phyloP scores from a whole-genome alignment of 768 basidiomycete genomes.

The Suillus placidus region DNA sequence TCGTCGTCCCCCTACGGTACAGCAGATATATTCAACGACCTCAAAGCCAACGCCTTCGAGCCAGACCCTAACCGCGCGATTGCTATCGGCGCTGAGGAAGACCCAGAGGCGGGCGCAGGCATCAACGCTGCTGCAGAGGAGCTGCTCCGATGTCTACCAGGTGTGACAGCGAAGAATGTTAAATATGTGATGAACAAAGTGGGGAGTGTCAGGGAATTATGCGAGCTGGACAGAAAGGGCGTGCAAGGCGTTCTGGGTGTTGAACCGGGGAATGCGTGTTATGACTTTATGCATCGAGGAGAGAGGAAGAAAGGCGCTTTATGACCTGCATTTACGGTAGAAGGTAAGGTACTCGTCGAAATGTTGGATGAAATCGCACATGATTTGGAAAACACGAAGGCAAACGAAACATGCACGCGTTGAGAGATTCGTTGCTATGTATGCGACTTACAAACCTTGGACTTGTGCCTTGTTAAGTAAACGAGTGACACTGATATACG shows the following conservation, averaged over 20 bases:
- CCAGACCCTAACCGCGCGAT: slow-evolving; percentile 81
- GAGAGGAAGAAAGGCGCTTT: slow-evolving; percentile 35
- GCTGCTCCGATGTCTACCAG: slow-evolving; percentile 79
- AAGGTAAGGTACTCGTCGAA: slow-evolving; percentile 20
- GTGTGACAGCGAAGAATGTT: slow-evolving; percentile 82
- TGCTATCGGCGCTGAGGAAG: slow-evolving; percentile 78
- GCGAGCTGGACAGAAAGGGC: slow-evolving; percentile 57
- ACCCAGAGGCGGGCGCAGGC: slow-evolving; percentile 64
- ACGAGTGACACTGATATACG: background rate
- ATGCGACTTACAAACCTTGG: background rate
- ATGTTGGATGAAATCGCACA: slow-evolving; percentile 15
- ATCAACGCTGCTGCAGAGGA: slow-evolving; percentile 82
- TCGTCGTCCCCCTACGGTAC: slow-evolving; percentile 94
- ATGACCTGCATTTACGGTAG: background rate
- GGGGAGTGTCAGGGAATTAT: slow-evolving; percentile 74
- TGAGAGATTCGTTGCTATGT: background rate
- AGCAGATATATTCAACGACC: slow-evolving; percentile 88
- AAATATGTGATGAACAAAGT: slow-evolving; percentile 84
- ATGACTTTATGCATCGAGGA: slow-evolving; percentile 80
- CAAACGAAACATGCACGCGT: background rate
- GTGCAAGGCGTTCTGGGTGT: slow-evolving; percentile 78
- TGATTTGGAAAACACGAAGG: background rate
- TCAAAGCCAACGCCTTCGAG: slow-evolving; percentile 79
- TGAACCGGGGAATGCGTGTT: slow-evolving; percentile 80
- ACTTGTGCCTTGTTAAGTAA: background rate